Evolutionary conservation across 108 stramenopile species (phyloP).

Genomic region (Nitzschia sp.): DNA sequence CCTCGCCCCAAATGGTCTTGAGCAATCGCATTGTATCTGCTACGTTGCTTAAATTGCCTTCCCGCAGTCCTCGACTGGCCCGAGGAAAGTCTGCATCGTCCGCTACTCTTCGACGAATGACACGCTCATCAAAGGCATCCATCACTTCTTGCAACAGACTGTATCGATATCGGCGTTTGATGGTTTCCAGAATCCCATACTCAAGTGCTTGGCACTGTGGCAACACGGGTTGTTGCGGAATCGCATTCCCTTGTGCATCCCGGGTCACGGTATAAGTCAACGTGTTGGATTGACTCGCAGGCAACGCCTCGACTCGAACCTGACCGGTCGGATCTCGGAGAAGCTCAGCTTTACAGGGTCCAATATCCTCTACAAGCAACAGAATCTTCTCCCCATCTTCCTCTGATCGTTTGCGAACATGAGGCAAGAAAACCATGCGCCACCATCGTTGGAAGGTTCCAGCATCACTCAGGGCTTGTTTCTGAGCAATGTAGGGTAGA

Average conservation of each 20-base stretch:
- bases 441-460: conserved; percentile 33
- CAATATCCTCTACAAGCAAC: conserved; percentile 21
- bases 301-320: conserved; percentile 21
- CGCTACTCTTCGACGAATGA: conserved; percentile 14
- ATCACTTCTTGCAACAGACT: conserved; percentile 32
- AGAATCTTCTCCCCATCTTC: conserved; percentile 17
- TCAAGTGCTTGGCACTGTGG: conserved; percentile 26
- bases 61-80: conserved; percentile 18
- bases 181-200: conserved; percentile 26
- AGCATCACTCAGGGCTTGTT: conserved; percentile 25
- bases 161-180: conserved; percentile 30
- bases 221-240: neutral
- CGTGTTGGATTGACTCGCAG: conserved; percentile 16
- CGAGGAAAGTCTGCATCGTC: conserved; percentile 18
- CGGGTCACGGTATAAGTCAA: neutral
- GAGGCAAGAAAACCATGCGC: conserved; percentile 26
- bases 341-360: conserved; percentile 18
- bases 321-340: conserved; percentile 29
- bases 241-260: neutral
- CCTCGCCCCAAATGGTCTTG: conserved; percentile 23
- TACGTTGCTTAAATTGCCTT: conserved; percentile 19
- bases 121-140: conserved; percentile 26
- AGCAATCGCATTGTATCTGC: conserved; percentile 23
- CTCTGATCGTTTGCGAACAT: conserved; percentile 12
- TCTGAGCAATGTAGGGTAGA: conserved; percentile 20